phyloP scores from a whole-genome alignment of 176 grass and related monocot species.

The Pontederia paniculata region DNA sequence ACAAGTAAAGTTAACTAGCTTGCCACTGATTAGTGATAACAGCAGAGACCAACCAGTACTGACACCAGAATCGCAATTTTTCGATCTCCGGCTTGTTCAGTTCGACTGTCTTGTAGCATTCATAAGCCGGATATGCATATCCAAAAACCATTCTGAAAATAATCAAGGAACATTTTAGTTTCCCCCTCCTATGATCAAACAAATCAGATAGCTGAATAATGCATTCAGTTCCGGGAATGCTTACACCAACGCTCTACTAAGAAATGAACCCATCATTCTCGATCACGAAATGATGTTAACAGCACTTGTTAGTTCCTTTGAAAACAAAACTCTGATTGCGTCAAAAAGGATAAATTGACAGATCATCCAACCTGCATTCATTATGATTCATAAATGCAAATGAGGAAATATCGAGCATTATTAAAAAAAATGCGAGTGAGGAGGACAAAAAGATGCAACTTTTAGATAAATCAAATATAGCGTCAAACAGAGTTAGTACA shows the following conservation, averaged over 20 bases:
- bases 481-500: no score
- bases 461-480: no score
- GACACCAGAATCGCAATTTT: constrained; percentile 91
- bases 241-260: constrained; percentile 61
- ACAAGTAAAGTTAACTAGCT: no score
- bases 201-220: constrained; percentile 6
- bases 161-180: background rate
- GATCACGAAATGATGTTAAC: background rate
- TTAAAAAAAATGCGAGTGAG: no score
- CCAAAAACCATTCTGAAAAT: constrained; percentile 62
- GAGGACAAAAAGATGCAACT: no score
- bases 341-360: no score
- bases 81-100: constrained; percentile 68
- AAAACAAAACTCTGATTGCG: no score
- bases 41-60: constrained; percentile 54
- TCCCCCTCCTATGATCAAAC: background rate
- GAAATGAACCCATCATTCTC: constrained; percentile 42
- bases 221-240: background rate
- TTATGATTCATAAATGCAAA: no score
- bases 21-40: background rate
- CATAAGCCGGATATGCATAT: constrained; percentile 81
- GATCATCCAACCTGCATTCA: no score
- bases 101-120: constrained; percentile 86
- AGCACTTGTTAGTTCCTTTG: background rate
- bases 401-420: no score